Conservation (phyloP, 805 yeast species). For the Nakazawaea wyomingensis region DNA sequence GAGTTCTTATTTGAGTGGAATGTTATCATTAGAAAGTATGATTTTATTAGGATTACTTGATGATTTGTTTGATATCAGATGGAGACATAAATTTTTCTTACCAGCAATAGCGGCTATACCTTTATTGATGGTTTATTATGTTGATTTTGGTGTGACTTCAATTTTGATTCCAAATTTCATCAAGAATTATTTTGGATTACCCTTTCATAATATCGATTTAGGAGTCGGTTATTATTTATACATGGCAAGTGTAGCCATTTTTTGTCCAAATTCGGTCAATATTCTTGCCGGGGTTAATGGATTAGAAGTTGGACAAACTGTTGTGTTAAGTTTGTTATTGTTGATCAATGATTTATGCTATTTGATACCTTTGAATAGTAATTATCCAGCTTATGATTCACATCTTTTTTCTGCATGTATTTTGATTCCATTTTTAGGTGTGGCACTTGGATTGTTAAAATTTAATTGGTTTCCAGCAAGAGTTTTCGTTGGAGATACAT, state of each 20-base stretch:
- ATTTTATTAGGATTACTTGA: conserved; percentile 85
- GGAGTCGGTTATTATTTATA: conserved; percentile 78
- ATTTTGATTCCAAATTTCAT: conserved; percentile 76
- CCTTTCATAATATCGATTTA: conserved; percentile 54
- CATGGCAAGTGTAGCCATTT: conserved; percentile 89
- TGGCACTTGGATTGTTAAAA: conserved; percentile 66
- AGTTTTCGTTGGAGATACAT: conserved; percentile 97
- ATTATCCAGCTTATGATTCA: conserved; percentile 61
- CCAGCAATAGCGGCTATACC: conserved; percentile 96
- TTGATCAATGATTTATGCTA: conserved; percentile 76
- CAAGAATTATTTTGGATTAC: conserved; percentile 32
- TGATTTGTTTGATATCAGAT: conserved; percentile 90
- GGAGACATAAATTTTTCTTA: conserved; percentile 95
- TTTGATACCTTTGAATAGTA: conserved; percentile 35
- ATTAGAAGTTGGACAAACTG: conserved; percentile 90
- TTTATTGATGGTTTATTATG: conserved; percentile 81
- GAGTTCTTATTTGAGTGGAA: conserved; percentile 80
- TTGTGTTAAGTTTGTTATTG: conserved; percentile 67
- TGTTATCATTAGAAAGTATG: conserved; percentile 79
- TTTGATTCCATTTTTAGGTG: conserved; percentile 83
- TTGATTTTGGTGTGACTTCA: conserved; percentile 89
- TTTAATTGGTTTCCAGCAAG: conserved; percentile 88
- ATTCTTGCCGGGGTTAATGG: conserved; percentile 97
- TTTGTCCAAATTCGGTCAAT: conserved; percentile 94
- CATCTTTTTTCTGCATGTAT: conserved; percentile 79